phyloP scores from a whole-genome alignment of 768 basidiomycete genomes.

The Pisolithus marmoratus region DNA sequence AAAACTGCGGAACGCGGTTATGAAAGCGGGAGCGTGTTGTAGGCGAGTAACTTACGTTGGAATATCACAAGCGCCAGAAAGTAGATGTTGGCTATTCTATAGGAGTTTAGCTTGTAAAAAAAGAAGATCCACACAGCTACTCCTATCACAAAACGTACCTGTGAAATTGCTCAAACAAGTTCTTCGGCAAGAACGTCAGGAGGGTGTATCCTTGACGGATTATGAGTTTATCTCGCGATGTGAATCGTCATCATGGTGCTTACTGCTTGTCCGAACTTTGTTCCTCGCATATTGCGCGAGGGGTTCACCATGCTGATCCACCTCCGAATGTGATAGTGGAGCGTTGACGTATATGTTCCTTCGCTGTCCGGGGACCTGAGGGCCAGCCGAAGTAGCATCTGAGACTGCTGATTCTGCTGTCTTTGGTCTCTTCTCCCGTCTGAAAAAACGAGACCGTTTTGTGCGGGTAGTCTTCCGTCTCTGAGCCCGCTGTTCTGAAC shows the following conservation, averaged over 20 bases:
- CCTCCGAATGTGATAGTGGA: slow-evolving; percentile 56
- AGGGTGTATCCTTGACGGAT: slow-evolving; percentile 72
- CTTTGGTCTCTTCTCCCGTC: slow-evolving; percentile 44
- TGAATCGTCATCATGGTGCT: slow-evolving; percentile 27
- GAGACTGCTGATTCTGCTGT: slow-evolving; percentile 27
- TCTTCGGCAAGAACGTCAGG: slow-evolving; percentile 88
- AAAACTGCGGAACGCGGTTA: slow-evolving; percentile 51
- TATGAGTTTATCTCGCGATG: neutral
- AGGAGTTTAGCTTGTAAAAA: slow-evolving; percentile 1
- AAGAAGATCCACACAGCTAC: neutral
- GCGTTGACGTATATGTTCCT: slow-evolving; percentile 81
- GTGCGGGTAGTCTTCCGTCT: slow-evolving; percentile 43
- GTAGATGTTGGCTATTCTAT: slow-evolving; percentile 86
- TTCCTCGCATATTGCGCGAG: slow-evolving; percentile 77
- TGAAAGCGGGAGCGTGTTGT: neutral
- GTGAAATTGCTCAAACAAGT: slow-evolving; percentile 91
- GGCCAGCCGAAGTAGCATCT: slow-evolving; percentile 16
- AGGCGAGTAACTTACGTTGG: slow-evolving; percentile 46
- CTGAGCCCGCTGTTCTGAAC: slow-evolving; percentile 66
- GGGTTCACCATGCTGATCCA: slow-evolving; percentile 72
- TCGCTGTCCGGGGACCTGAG: slow-evolving; percentile 45
- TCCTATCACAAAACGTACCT: slow-evolving; percentile 41
- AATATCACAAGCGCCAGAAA: slow-evolving; percentile 80
- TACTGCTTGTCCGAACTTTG: slow-evolving; percentile 92
- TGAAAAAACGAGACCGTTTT: slow-evolving; percentile 54